A percentile compares a stretch with the other conserved stretches of the same genome.
These are phyloP conservation scores for Aspergillus sparsus DNA, from an alignment of 495 filamentous ascomycete genomes.

Conservation along the genomic window DNA sequence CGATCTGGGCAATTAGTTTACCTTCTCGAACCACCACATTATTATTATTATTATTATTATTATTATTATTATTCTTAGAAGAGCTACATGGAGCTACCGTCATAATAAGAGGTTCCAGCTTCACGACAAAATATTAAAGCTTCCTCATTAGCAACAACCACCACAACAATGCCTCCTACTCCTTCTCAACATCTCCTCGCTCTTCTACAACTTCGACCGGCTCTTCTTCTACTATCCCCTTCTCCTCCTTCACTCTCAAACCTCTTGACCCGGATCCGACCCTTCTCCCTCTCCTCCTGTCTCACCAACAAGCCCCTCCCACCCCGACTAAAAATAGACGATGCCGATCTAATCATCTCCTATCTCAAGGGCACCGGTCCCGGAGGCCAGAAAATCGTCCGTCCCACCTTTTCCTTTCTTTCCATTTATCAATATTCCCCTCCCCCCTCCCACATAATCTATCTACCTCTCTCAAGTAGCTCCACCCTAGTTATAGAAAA, in stretches of 20 bases:
- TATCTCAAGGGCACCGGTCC: conserved; percentile 93
- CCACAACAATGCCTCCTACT: conserved; percentile 10
- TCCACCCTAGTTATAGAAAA: no score
- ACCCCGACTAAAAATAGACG: conserved; percentile 70
- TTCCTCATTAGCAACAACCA: no score
- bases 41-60: no score
- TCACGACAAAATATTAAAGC: no score
- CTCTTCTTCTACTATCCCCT: neutral
- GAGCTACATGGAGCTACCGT: no score
- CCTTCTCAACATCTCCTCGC: neutral
- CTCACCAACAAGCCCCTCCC: conserved; percentile 62
- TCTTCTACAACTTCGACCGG: neutral
- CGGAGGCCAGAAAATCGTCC: conserved; percentile 88
- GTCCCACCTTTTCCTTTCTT: conserved; percentile 3
- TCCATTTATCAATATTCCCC: neutral
- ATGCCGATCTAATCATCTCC: conserved; percentile 74
- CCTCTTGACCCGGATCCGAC: conserved; percentile 6
- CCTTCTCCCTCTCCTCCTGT: conserved; percentile 33
- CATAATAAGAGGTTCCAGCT: no score
- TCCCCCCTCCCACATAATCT: neutral
- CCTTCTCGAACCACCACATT: no score
- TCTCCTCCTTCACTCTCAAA: neutral
- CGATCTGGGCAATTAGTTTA: no score
- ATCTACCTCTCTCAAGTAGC: neutral
- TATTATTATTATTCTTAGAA: no score